Base-by-base conservation (phyloP, 495 filamentous ascomycete genomes). In the Paragyromitra xinjiangensis region DNA sequence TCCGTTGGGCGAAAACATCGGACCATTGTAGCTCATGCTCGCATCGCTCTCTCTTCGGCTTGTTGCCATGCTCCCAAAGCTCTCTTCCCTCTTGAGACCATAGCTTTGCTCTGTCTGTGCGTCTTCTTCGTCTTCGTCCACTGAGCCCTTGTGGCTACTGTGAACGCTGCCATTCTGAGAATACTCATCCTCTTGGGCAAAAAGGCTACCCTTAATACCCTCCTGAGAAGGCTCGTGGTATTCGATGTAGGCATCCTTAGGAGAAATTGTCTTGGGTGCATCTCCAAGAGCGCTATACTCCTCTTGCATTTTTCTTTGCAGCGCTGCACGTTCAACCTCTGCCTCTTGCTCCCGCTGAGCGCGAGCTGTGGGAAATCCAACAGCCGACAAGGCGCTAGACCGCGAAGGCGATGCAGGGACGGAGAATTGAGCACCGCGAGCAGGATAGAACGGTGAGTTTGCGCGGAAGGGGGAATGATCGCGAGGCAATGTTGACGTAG, bases 201-300 rank as follows among this genome's bases (percentile, higher is more conserved):
- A 82, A 16, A 83, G 68, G 45, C 69, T 77, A 6, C 81, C 81
- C 26, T 76, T 81, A 53, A 80, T 62, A 9, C 73, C 84, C 66
- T 92, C 91, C 0, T 91, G 91, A 14, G 92, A 89, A 7, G 87
- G 84, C 55, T 94, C 92, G 69, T 91, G 87, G 83, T 93, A 97
- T 34, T 97, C 95, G 72, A 97, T 85, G 73, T 95, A 83, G 4
- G 94, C 93, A 81, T 98, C 95, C 86, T 98, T 97, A 40, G 95
- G 95, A 14, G 95, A 99, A 65, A 99, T 98, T 5, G 96, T 98
- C 82, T 93, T 93, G 0, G 93, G 90, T 12, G 90, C 90, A 73
- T 85, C 79, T 7, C 64, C 37, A 53, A 80, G 82, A 7, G 86
- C 84, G 22, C 86, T 81, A 37, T 82, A 80, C 81, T 83, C 75